Evolutionary conservation across 345 rosid species (phyloP).

Genomic region (Barbarea vulgaris): DNA sequence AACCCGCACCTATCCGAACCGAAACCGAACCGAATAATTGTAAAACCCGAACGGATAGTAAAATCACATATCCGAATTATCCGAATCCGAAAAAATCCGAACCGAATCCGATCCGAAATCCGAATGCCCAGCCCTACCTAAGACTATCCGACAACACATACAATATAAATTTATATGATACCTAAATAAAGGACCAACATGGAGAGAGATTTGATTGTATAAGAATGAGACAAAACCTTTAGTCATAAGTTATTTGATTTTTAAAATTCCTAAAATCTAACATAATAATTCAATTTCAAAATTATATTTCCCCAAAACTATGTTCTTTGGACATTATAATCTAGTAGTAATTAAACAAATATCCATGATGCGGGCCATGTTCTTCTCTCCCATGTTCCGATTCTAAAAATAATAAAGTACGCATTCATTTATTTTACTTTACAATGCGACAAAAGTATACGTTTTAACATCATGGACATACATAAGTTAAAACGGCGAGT

Average conservation of each 20-base stretch:
- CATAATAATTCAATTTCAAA: slow-evolving; percentile 5
- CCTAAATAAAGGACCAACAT: slow-evolving; percentile 30
- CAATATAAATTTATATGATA: slow-evolving; percentile 9
- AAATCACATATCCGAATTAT: too few species aligned
- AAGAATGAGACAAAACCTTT: slow-evolving; percentile 36
- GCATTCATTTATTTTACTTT: not conserved
- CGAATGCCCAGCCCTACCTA: too few species aligned
- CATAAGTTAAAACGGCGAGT: not conserved
- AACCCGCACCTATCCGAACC: too few species aligned
- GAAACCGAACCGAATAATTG: too few species aligned
- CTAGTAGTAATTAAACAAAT: slow-evolving; percentile 31
- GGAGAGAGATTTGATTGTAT: slow-evolving; percentile 30
- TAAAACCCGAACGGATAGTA: too few species aligned
- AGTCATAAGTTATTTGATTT: slow-evolving; percentile 16
- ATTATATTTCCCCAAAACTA: not conserved
- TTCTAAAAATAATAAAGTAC: not conserved
- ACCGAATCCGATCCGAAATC: too few species aligned
- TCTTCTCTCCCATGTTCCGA: slow-evolving; percentile 37
- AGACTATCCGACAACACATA: too few species aligned
- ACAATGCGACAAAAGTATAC: not conserved
- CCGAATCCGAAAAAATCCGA: too few species aligned
- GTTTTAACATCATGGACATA: not conserved
- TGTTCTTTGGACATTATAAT: slow-evolving; percentile 13
- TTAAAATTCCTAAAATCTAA: slow-evolving; percentile 16
- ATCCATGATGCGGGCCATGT: slow-evolving; percentile 43